Base-by-base conservation (phyloP, 208 protist genomes). In the Leishmania tropica region DNA sequence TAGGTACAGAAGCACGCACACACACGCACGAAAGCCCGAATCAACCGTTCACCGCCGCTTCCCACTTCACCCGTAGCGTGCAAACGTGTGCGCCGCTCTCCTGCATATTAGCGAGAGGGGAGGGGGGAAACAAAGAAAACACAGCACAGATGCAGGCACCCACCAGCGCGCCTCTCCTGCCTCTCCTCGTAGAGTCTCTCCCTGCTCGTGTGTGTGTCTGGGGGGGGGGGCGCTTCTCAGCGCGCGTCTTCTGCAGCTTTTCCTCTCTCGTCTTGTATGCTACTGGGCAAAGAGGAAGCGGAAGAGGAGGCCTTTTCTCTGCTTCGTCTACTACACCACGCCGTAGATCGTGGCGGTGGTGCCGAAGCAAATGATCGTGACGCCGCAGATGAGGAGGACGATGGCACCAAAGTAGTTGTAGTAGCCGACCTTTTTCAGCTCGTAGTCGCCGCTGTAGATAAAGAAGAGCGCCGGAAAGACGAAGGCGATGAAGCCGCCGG, bases 401-500 rank as follows among this genome's bases (percentile, higher is more conserved):
- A 88, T 79, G 8, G 88, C 81, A 21, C 86, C 83, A 54, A 83
- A 83, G 81, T 81, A 94, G 71, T 93, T 62, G 53, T 83, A 88
- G 19, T 64, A 47, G 67, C 89, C 87, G n/a, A 89, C 86, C n/a
- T 80, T 80, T 53, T 79, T 58, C 51, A 84, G 19, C 15, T 79
- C 84, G 76, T 92, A 93, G 64, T 70, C 82, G 19, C 90, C 89
- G n/a, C 81, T 73, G 82, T 94, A 92, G 65, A 96, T 93, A 70
- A 87, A 94, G 84, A 97, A 96, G 65, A 93, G 71, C 5, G 92
- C 60, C 0, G 94, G 92, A n/a, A 96, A 93, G 60, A 96, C 83
- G 77, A 97, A 95, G 31, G 81, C 90, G 76, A 97, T 92, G 64
- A 93, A 89, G 37, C 83, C 80, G 13, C 88, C 92, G 40, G 84